A percentile compares a stretch with the other conserved stretches of the same genome.
These are phyloP conservation scores for Thuja plicata DNA, from an alignment of 83 land plant genomes.

Conservation along the genomic window DNA sequence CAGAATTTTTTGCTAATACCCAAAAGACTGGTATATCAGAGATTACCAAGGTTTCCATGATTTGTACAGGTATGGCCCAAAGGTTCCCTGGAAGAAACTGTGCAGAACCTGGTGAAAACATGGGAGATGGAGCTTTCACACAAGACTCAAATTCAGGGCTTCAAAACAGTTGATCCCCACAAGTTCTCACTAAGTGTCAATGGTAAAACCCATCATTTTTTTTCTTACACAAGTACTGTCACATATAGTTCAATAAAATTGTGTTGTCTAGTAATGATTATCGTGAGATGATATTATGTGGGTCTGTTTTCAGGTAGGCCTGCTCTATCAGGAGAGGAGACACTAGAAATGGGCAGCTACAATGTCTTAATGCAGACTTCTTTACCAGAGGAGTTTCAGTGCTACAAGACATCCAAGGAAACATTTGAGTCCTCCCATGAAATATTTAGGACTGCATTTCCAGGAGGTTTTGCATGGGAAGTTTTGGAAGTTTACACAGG, in stretches of 20 bases:
- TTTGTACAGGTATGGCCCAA: slow-evolving; percentile 44
- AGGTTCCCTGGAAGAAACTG: slow-evolving; percentile 59
- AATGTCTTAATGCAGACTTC: slow-evolving; percentile 22
- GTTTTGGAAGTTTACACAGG: slow-evolving; percentile 48
- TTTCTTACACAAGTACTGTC: too few species aligned
- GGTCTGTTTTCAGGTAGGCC: not conserved
- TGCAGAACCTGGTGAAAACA: slow-evolving; percentile 33
- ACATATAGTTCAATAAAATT: too few species aligned
- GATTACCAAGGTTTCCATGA: not conserved
- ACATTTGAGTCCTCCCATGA: slow-evolving; percentile 44
- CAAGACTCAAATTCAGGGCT: slow-evolving; percentile 24
- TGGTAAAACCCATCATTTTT: slow-evolving; percentile 24
- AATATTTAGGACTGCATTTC: slow-evolving; percentile 44
- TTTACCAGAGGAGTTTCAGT: too few species aligned
- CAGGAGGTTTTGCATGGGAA: slow-evolving; percentile 77
- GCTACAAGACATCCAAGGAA: too few species aligned
- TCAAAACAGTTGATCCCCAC: slow-evolving; percentile 33
- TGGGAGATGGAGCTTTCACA: too few species aligned
- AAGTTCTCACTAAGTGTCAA: slow-evolving; percentile 39
- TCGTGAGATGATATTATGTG: too few species aligned
- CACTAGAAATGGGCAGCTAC: slow-evolving; percentile 46
- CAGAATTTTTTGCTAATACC: too few species aligned
- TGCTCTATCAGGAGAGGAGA: slow-evolving; percentile 25
- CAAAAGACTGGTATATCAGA: too few species aligned
- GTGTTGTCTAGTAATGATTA: too few species aligned